Base-by-base conservation (phyloP, 2,329 filamentous ascomycete species). In the Aureobasidium sp. region DNA sequence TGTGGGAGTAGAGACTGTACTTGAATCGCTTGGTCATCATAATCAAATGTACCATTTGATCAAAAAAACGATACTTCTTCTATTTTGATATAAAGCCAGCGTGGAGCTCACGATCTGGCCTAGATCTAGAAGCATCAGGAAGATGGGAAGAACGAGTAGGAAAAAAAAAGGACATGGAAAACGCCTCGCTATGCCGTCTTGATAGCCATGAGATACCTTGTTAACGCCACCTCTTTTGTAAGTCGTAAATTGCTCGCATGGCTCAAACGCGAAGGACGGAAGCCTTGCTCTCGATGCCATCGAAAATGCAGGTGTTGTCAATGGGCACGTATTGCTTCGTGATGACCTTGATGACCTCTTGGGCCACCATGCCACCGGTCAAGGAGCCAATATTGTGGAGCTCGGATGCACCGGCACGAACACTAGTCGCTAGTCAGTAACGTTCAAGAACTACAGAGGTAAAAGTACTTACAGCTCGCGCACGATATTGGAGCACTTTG, bases 281-380 rank as follows among this genome's bases (percentile, higher is more conserved):
- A 49, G 74, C 81, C 67, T 78, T 80, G 68, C 82, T 84, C 64
- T 70, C 75, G 2, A 85, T 77, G 1, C 84, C 84, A 67, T 86
- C 83, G 65, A 85, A 86, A 25, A 86, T 70, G 66, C 82, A 85
- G 0, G 80, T 83, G 62, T 85, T 85, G 69, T 86, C 82, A 9
- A 86, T 75, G 1, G 84, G 84, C 11, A 85, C 76, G 68, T 86
- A 87, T 72, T 87, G 84, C 67, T 81, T 79, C n/a, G 84, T 87
- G 46, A 93, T 83, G 73, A 84, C 81, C 71, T 99, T 99, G 76
- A 99, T 95, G 64, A 93, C 84, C 76, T 99, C 94, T 74, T 99
- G 95, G n/a, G 93, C 90, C 50, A 95, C 88, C 78, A 99, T 88
- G 3, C 94, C 95, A 31, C 94, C 95, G 1, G 86, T 88, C 60